Base-by-base conservation (phyloP, 352 stramenopile genomes). In the Elongisporangium anandrum region DNA sequence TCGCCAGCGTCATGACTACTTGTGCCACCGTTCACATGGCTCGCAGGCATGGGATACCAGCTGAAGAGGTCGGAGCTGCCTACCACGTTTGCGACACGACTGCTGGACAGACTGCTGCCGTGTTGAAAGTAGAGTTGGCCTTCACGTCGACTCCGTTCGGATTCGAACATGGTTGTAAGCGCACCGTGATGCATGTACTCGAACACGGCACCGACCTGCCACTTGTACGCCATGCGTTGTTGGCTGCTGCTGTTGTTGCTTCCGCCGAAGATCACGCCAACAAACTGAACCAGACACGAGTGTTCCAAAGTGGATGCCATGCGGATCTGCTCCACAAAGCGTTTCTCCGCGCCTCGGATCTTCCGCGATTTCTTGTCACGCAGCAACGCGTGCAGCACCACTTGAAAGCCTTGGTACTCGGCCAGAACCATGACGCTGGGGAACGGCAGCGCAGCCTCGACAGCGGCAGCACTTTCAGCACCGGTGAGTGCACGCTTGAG, bases 121-220 rank as follows among this genome's bases (percentile, higher is more conserved):
- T 71, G 65, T 29, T 61, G 62, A 38, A 72, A 64, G 54, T 78
- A 88, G 20, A 65, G 57, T 50, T 86, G 81, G 50, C 81, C 77
- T 64, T 88, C 79, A 16, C 81, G 77, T 38, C 70, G 79, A 17
- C 71, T 72, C 9, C 77, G 75, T 50, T 92, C 79, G 0, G 71
- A 26, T 54, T 81, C 68, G 54, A 89, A 92, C 66, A 90, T 75
- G 2, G 66, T 34, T 3, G 79, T 72, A 4, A 92, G 68, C 49
- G 81, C 87, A 9, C 81, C 81, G 54, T 73, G 59, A 22, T 82
- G 69, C 81, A 92, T 92, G 65, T 77, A 88, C 74, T 92, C 81
- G 39, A 92, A 88, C 45, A 92, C 77, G 2, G 80, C 81, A 7
- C 75, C 81, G 16, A 92, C 66, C 41, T 84, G 78, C 81, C 81